These are phyloP conservation scores for Rubus parviflorus DNA, from an alignment of 306 rosid genomes.

Conservation along the genomic window DNA sequence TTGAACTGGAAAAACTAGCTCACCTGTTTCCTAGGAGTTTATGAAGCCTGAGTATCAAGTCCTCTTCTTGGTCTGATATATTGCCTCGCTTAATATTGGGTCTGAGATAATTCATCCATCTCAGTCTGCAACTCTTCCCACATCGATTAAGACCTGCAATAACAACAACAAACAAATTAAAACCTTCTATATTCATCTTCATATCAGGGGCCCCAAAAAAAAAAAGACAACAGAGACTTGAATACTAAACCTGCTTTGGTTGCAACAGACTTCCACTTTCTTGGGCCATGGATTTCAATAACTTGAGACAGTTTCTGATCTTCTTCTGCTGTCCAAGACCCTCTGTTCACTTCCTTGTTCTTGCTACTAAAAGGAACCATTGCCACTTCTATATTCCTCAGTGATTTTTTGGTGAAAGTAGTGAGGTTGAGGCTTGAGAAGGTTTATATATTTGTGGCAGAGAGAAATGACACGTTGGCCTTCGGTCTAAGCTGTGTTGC, in stretches of 20 bases:
- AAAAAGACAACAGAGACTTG: neutral
- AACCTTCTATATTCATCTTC: neutral
- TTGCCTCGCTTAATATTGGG: conserved; percentile 62
- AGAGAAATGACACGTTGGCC: neutral
- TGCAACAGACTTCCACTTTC: conserved; percentile 37
- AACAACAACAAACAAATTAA: neutral
- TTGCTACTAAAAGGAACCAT: conserved; percentile 16
- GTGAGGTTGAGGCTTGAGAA: neutral
- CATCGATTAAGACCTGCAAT: conserved; percentile 41
- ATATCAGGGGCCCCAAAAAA: neutral
- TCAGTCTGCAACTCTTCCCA: conserved; percentile 54
- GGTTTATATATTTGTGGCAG: neutral
- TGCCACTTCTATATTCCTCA: neutral
- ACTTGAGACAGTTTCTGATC: conserved; percentile 38
- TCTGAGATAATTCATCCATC: conserved; percentile 58
- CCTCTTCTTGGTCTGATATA: conserved; percentile 60
- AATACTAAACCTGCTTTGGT: conserved; percentile 22
- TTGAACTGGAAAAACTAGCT: neutral
- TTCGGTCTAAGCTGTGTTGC: neutral
- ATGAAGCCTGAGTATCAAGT: conserved; percentile 51
- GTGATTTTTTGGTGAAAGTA: neutral
- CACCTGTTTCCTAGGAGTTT: conserved; percentile 57
- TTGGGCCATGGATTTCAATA: conserved; percentile 40
- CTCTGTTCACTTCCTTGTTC: conserved; percentile 37
- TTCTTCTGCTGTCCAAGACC: conserved; percentile 41